Conservation (phyloP, 345 rosid species). For the Odontarrhena argentea region DNA sequence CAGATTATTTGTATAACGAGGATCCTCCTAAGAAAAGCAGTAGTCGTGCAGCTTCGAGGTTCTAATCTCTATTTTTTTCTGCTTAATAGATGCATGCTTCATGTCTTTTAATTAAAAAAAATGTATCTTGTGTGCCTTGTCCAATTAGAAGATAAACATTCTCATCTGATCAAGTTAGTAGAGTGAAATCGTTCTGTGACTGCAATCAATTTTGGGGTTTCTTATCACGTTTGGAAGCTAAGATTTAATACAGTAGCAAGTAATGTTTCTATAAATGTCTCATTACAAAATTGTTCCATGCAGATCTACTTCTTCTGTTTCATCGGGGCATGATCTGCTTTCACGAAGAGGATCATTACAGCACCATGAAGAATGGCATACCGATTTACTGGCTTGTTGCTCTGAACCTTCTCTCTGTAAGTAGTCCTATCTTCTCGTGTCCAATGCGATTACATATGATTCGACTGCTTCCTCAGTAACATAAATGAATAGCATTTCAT, state of each 20-base stretch:
- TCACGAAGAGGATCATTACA: conserved; percentile 56
- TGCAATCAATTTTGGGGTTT: not conserved
- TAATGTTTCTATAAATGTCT: conserved; percentile 3
- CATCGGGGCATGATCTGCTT: conserved; percentile 70
- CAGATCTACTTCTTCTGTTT: conserved; percentile 77
- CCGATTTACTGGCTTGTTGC: conserved; percentile 95
- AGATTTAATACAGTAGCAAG: conserved; percentile 1
- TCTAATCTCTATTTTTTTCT: conserved; percentile 18
- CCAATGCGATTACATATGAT: conserved; percentile 1
- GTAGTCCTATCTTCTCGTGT: conserved; percentile 36
- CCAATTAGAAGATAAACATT: not conserved
- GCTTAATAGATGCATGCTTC: not conserved
- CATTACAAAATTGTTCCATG: conserved; percentile 31
- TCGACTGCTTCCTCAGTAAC: not conserved
- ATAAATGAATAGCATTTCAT: conserved; percentile 1
- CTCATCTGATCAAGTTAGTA: not conserved
- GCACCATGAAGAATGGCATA: conserved; percentile 86
- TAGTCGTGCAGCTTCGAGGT: conserved; percentile 69
- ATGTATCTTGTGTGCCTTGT: conserved; percentile 16
- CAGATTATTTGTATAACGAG: conserved; percentile 49
- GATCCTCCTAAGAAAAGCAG: conserved; percentile 53
- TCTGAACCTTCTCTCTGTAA: conserved; percentile 89
- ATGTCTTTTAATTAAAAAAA: not conserved
- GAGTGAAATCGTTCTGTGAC: conserved; percentile 5
- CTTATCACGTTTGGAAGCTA: conserved; percentile 9